Evolutionary conservation across 2,329 filamentous ascomycete species (phyloP).

Genomic region (Aspergillus fischeri): DNA sequence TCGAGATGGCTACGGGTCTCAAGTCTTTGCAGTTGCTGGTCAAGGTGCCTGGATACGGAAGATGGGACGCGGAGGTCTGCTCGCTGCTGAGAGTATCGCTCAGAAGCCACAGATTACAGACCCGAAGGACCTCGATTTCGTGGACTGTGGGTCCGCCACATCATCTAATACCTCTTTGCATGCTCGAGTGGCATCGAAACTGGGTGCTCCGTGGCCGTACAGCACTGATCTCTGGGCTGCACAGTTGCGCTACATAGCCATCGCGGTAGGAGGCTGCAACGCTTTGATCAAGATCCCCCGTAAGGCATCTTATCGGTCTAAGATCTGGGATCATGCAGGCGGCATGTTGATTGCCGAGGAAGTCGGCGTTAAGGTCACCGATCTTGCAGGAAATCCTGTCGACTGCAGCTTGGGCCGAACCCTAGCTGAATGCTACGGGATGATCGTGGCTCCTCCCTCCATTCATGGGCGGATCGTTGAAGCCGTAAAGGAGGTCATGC

Average conservation of each 20-base stretch:
- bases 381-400: conserved; percentile 48
- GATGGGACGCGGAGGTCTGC: conserved; percentile 33
- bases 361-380: conserved; percentile 48
- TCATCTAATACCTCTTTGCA: conserved; percentile 39
- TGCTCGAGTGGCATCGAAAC: conserved; percentile 34
- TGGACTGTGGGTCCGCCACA: conserved; percentile 39
- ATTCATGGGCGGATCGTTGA: conserved; percentile 32
- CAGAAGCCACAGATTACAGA: conserved; percentile 21
- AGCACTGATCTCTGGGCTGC: conserved; percentile 50
- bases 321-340: conserved; percentile 55
- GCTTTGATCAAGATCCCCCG: conserved; percentile 48
- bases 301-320: conserved; percentile 41
- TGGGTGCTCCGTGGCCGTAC: conserved; percentile 45
- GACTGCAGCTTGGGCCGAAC: conserved; percentile 45
- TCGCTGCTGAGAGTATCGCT: conserved; percentile 30
- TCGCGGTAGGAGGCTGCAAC: conserved; percentile 48
- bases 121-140: conserved; percentile 39
- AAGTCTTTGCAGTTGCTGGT: conserved; percentile 47
- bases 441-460: conserved; percentile 38
- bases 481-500: conserved; percentile 24
- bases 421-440: conserved; percentile 37
- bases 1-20: conserved; percentile 44
- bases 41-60: conserved; percentile 41
- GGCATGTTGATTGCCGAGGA: conserved; percentile 51
- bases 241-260: conserved; percentile 52